Conservation (phyloP, 345 rosid genomes). For the Sonneratia alba region DNA sequence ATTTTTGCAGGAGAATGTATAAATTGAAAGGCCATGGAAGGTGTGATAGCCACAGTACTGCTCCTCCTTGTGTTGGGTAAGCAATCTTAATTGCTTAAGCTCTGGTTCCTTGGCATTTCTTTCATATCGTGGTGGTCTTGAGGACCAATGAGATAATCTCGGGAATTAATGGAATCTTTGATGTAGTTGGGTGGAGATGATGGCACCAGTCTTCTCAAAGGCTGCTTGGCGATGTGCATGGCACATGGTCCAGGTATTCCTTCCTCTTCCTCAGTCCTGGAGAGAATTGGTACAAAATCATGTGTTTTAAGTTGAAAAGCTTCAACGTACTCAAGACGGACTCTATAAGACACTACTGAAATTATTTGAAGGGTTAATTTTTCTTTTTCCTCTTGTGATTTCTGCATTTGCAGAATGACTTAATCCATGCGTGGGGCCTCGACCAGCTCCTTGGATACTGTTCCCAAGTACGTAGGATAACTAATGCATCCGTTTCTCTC, state of each 20-base stretch:
- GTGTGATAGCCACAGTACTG: constrained; percentile 57
- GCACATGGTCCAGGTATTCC: constrained; percentile 88
- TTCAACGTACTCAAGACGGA: not conserved
- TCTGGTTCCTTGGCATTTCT: not conserved
- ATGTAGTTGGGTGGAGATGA: constrained; percentile 94
- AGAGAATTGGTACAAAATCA: not conserved
- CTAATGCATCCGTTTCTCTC: not conserved
- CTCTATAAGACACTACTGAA: no score
- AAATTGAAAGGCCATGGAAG: constrained; percentile 68
- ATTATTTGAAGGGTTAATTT: not conserved
- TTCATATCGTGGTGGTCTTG: not conserved
- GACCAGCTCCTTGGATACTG: constrained; percentile 86
- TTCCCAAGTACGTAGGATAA: constrained; percentile 52
- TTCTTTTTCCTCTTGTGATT: not conserved
- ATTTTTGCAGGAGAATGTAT: constrained; percentile 51
- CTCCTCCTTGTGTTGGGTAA: constrained; percentile 92
- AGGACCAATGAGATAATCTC: not conserved
- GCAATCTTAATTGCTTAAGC: not conserved
- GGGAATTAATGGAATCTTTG: constrained; percentile 5
- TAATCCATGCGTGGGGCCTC: constrained; percentile 94
- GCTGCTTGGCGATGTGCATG: constrained; percentile 87
- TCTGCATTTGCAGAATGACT: constrained; percentile 48
- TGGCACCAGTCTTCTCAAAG: constrained; percentile 95
- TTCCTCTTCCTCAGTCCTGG: not conserved
- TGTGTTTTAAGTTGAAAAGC: not conserved